Base-by-base conservation (phyloP, 139 green algal genomes). In the Yamagishiella unicocca region DNA sequence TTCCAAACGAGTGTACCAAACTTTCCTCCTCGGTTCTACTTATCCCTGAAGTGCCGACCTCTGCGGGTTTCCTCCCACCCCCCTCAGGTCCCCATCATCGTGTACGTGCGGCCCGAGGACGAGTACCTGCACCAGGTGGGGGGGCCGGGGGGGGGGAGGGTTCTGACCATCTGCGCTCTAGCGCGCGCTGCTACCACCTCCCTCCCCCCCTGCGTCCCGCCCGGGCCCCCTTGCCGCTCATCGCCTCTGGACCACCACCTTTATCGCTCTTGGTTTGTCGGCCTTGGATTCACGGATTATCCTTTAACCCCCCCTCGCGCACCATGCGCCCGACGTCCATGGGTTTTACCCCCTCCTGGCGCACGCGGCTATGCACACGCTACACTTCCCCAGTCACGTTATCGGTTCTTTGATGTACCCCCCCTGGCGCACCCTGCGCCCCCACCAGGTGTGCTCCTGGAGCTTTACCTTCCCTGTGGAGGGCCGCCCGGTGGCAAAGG, bases 61-160 rank as follows among this genome's bases (percentile, higher is more conserved):
- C n/a, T n/a, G n/a, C n/a, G n/a, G n/a, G n/a, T n/a, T n/a, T n/a
- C n/a, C n/a, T 24, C 35, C 33, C 2, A 22, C 77, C 62, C 12
- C 58, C 55, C 83, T n/a, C 80, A 80, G 58, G 61, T 64, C 27
- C 70, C 70, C 42, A 75, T 91, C 17, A 74, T 97, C 10, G 90
- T 98, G 27, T 98, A 97, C 76, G 79, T 94, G 38, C 89, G 94
- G 17, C 96, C 96, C 4, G 96, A 99, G 89, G 96, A 97, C 67
- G 95, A 99, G 90, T 97, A 97, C 73, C 93, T 97, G 46, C 95
- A 97, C 76, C 84, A 94, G 87, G 81, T 90, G 77, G 17, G n/a
- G n/a, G n/a, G n/a, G 70, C 12, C 25, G 22, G 1, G 35, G 67
- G 35, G n/a, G 27, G 62, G 62, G 31, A 42, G 37, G 62, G 25